Base-by-base conservation (phyloP, 2,329 filamentous ascomycete genomes). In the Talaromyces sp. region DNA sequence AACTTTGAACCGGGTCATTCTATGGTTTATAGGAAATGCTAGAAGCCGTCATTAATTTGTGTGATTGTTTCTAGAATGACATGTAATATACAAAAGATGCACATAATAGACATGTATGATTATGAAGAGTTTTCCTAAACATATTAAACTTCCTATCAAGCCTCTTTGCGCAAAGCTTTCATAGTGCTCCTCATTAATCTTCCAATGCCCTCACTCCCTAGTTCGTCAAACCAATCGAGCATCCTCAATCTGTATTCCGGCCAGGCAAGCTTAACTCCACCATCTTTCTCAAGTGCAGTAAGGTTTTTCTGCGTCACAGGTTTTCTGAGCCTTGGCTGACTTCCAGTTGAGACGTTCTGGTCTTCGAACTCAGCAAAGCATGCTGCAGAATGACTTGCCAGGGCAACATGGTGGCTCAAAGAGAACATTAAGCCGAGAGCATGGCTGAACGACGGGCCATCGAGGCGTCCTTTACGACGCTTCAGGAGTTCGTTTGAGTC, bases 111-210 rank as follows among this genome's bases (percentile, higher is more conserved):
- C 24, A 19, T 29, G 49, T 52, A 52, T 29, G 19, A 27, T 52
- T 52, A 52, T 26, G 24, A 52, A 52, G 11, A 52, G n/a, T 21
- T 13, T 26, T 27, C 13, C 13, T 29, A 14, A 2, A 4, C 27
- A 26, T 14, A 29, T 29, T 13, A 2, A 52, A 31, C 24, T n/a
- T 17, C 24, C 17, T 3, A 14, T 58, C 9, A 58, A 38, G 27
- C 11, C 13, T 73, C 72, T 62, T 78, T 83, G 75, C 86, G 86
- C 66, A 93, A 75, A 56, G 88, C 85, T 71, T 88, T 91, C 84
- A 95, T 91, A 1, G 90, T 93, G 67, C 86, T 90, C 72, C 89
- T 89, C 82, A 96, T 88, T 68, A 96, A 75, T 64, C 87, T 82
- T 17, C 84, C 82, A 31, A 93, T 80, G 0, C 91, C 91, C 11